Base-by-base conservation (phyloP, 2,329 filamentous ascomycete species). In the Camillea tinctor region DNA sequence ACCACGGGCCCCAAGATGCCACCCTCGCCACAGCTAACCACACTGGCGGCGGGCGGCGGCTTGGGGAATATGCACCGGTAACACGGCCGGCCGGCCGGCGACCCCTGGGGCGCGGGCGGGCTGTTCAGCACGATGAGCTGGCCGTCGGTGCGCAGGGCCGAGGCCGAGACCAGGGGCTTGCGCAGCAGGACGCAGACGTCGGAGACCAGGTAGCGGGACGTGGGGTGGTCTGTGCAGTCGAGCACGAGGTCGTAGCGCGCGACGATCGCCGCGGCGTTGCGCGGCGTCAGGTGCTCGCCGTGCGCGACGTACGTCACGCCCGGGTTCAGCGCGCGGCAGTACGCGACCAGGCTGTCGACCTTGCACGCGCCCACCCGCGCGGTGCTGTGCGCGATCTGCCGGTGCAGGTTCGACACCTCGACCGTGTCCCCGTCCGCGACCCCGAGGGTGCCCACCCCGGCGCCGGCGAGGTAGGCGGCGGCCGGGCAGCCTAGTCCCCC, bases 201-300 rank as follows among this genome's bases (percentile, higher is more conserved):
- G 0, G 92, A 97, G 65, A 98, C 91, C 52, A 98, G 84, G 73
- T 99, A 98, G 50, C 95, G 90, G 0, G 92, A 91, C 1, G 91
- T 89, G 0, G 95, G 94, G 65, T 94, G 93, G 75, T 99, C 95
- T 9, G 94, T 98, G 74, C 95, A 99, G 75, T 99, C 95, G 13
- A 99, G 86, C 1, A 98, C 86, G 0, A 97, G 68, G 68, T 97
- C 92, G 72, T 96, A 98, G 3, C 79, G 68, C 0, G 80, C 76
- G 58, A 96, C 85, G 49, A 92, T 86, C 0, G 80, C 74, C 6
- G 86, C 76, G 0, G 92, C 90, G 56, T 89, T 91, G 60, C 85
- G 77, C 0, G 92, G 83, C 0, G 84, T 86, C 15, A 97, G 83
- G 64, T 90, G 88, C 15, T 81, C 79, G 9, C 76, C 73, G 70